These are phyloP conservation scores for Chenopodium berlandieri DNA, from an alignment of 148 eudicot genomes.

Conservation along the genomic window DNA sequence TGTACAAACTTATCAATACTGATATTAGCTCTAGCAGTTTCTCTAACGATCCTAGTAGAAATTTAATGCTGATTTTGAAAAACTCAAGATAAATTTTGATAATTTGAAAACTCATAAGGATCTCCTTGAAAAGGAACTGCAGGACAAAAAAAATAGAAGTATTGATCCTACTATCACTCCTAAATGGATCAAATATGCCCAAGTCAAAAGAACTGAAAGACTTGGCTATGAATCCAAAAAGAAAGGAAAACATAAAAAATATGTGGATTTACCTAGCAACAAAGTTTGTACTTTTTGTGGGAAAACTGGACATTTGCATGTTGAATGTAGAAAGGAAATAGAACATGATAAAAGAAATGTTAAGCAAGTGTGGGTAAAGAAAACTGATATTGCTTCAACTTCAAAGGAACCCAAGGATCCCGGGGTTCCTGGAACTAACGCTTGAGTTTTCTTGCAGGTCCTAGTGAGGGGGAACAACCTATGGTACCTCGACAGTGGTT, in stretches of 20 bases:
- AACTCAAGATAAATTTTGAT: too few species aligned
- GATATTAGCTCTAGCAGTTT: too few species aligned
- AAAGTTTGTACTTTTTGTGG: neutral
- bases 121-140: too few species aligned
- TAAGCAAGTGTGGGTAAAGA: neutral
- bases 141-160: too few species aligned
- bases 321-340: neutral
- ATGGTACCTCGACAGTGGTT: neutral
- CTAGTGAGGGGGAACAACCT: neutral
- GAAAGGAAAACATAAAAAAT: neutral
- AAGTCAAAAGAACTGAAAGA: neutral
- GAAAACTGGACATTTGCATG: neutral
- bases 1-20: too few species aligned
- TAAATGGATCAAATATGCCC: neutral
- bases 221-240: neutral
- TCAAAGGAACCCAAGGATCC: neutral
- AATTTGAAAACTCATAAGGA: too few species aligned
- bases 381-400: neutral
- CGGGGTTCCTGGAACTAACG: neutral
- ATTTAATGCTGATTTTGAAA: too few species aligned
- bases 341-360: neutral
- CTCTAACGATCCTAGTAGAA: too few species aligned
- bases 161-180: neutral
- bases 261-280: neutral
- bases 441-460: neutral